These are phyloP conservation scores for Arthrobotrys sinensis DNA, from an alignment of 2,329 filamentous ascomycete species.

Conservation along the genomic window DNA sequence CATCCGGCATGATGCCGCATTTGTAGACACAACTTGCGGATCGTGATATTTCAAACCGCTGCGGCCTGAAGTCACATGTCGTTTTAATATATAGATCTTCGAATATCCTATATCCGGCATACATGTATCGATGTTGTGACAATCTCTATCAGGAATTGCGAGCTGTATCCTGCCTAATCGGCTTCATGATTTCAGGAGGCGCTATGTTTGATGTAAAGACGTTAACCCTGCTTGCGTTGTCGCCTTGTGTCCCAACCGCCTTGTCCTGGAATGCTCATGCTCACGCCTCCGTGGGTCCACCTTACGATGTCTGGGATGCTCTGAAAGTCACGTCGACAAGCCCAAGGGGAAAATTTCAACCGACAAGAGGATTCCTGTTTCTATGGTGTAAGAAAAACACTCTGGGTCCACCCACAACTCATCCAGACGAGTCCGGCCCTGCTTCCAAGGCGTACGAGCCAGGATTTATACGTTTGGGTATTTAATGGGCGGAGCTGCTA, in stretches of 20 bases:
- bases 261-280: slow-evolving; percentile 40
- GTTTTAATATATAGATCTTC: slow-evolving; percentile 1
- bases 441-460: slow-evolving; percentile 45
- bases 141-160: slow-evolving; percentile 12
- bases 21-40: slow-evolving; percentile 9
- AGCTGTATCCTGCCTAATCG: slow-evolving; percentile 20
- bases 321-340: slow-evolving; percentile 42
- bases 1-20: slow-evolving; percentile 38
- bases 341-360: slow-evolving; percentile 42
- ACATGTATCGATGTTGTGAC: slow-evolving; percentile 13
- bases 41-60: slow-evolving; percentile 2
- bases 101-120: not conserved
- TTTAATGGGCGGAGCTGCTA: slow-evolving; percentile 44
- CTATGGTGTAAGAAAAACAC: slow-evolving; percentile 58
- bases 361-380: slow-evolving; percentile 36
- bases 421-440: slow-evolving; percentile 32
- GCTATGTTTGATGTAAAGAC: slow-evolving; percentile 36
- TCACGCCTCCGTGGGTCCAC: slow-evolving; percentile 27
- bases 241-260: slow-evolving; percentile 28
- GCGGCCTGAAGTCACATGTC: slow-evolving; percentile 11
- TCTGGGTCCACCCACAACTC: slow-evolving; percentile 44
- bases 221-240: slow-evolving; percentile 40
- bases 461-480: slow-evolving; percentile 34
- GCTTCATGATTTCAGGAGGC: slow-evolving; percentile 38
- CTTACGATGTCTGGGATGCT: slow-evolving; percentile 33